These are phyloP conservation scores for Daedaleopsis nitida DNA, from an alignment of 768 basidiomycete genomes.

Conservation along the genomic window DNA sequence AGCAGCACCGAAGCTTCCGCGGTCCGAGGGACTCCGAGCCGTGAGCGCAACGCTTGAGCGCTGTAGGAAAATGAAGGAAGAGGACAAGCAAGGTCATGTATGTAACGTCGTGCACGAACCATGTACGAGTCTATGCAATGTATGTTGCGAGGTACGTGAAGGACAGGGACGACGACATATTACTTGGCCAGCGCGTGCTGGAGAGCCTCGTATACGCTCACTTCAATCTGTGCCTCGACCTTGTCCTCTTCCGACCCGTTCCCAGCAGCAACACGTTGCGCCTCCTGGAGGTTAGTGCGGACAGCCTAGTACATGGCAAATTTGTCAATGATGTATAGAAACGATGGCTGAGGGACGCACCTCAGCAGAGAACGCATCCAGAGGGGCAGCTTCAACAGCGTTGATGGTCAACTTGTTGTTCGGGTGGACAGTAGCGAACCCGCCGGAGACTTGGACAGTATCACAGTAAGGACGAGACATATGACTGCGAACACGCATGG, in stretches of 20 bases:
- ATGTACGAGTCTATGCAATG: constrained; percentile 8
- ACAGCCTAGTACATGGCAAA: constrained; percentile 61
- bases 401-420: constrained; percentile 97
- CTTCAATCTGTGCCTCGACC: constrained; percentile 90
- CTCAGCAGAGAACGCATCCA: constrained; percentile 90
- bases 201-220: constrained; percentile 94
- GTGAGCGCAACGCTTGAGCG: background rate
- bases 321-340: background rate
- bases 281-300: constrained; percentile 87
- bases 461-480: background rate
- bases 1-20: too few relatives aligned
- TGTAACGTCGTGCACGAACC: background rate
- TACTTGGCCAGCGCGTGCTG: constrained; percentile 77
- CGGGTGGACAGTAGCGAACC: constrained; percentile 97
- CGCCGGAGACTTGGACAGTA: constrained; percentile 73
- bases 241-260: constrained; percentile 93
- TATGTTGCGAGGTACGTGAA: background rate
- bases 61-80: background rate
- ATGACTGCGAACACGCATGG: background rate
- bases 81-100: background rate
- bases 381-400: constrained; percentile 91
- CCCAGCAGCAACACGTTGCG: constrained; percentile 76
- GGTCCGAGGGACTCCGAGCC: too few relatives aligned
- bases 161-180: constrained; percentile 11
- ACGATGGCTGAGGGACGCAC: constrained; percentile 45